Percentiles rank a stretch among this genome's conserved stretches.
phyloP scores from a whole-genome alignment of 1,284 basidiomycete species.

The Leucoagaricus sp. region DNA sequence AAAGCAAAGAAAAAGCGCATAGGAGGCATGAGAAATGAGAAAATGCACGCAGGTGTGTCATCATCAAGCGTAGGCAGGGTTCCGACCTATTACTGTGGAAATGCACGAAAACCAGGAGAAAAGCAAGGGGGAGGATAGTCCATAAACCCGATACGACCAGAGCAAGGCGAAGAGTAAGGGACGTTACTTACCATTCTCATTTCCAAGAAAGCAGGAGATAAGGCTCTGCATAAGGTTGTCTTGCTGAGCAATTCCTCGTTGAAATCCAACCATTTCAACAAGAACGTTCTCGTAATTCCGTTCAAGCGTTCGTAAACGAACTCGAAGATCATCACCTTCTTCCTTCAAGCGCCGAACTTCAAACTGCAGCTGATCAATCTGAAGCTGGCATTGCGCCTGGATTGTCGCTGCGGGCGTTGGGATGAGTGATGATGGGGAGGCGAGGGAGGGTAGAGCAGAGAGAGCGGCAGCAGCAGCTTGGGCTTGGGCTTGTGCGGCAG shows the following conservation, averaged over 20 bases:
- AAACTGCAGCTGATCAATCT: constrained; percentile 41
- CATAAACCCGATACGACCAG: background rate
- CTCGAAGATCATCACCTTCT: constrained; percentile 60
- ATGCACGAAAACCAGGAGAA: no score
- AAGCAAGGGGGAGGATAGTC: background rate
- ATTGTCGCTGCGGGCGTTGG: constrained; percentile 29
- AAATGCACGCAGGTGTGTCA: no score
- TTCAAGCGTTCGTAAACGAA: constrained; percentile 49
- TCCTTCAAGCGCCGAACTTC: constrained; percentile 53
- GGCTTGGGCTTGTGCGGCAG: constrained; percentile 14
- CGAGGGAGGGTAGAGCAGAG: constrained; percentile 21
- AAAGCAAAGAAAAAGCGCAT: no score
- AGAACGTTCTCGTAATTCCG: constrained; percentile 78
- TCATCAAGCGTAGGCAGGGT: no score
- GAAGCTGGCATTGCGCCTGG: constrained; percentile 20
- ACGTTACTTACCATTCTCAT: constrained; percentile 52
- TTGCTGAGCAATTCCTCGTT: constrained; percentile 84
- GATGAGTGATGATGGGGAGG: constrained; percentile 18
- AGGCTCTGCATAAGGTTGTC: constrained; percentile 83
- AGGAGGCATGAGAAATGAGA: no score
- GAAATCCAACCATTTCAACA: constrained; percentile 82
- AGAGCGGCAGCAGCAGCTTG: constrained; percentile 17
- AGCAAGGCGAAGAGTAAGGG: background rate
- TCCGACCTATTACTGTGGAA: no score
- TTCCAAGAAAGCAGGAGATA: constrained; percentile 79